Percentiles rank a stretch among this genome's conserved stretches.
These are phyloP conservation scores for Fusarium nurragi DNA, from an alignment of 2,329 filamentous ascomycete genomes.

Conservation along the genomic window DNA sequence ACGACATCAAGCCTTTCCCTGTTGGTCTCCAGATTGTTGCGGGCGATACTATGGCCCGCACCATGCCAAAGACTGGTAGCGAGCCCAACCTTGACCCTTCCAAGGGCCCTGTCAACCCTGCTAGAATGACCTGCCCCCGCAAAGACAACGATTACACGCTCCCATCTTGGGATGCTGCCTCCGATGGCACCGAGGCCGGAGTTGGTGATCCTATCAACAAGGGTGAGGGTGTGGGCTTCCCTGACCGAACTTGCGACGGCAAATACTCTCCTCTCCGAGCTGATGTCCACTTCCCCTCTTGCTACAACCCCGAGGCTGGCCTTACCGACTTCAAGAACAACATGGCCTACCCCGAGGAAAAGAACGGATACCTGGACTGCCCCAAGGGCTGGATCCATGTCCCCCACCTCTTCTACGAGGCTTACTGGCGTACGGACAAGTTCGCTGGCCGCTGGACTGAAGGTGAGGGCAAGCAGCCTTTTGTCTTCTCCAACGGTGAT, in stretches of 20 bases:
- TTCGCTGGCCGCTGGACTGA: slow-evolving; percentile 64
- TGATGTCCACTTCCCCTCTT: slow-evolving; percentile 77
- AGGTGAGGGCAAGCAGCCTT: slow-evolving; percentile 66
- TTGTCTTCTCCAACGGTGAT: slow-evolving; percentile 76
- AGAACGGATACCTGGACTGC: slow-evolving; percentile 63
- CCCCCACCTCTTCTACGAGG: slow-evolving; percentile 67
- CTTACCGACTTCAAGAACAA: slow-evolving; percentile 70
- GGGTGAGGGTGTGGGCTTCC: slow-evolving; percentile 72
- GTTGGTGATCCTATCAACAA: slow-evolving; percentile 64
- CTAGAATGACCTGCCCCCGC: slow-evolving; percentile 70
- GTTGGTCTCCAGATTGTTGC: slow-evolving; percentile 75
- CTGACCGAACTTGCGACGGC: slow-evolving; percentile 73
- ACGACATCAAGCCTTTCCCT: slow-evolving; percentile 76
- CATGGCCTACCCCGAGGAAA: slow-evolving; percentile 68
- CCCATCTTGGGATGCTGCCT: slow-evolving; percentile 63
- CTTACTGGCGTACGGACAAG: slow-evolving; percentile 67
- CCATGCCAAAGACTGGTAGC: slow-evolving; percentile 64
- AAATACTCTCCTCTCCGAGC: slow-evolving; percentile 68
- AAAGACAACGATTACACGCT: slow-evolving; percentile 55
- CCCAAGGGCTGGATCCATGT: slow-evolving; percentile 63
- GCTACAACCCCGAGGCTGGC: slow-evolving; percentile 73
- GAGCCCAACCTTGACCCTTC: slow-evolving; percentile 61
- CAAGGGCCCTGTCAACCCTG: slow-evolving; percentile 61
- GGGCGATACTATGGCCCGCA: slow-evolving; percentile 68
- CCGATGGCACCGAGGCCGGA: slow-evolving; percentile 64